Evolutionary conservation across 1,284 basidiomycete species (phyloP).

Genomic region (Exobasidium cylindrosporum): DNA sequence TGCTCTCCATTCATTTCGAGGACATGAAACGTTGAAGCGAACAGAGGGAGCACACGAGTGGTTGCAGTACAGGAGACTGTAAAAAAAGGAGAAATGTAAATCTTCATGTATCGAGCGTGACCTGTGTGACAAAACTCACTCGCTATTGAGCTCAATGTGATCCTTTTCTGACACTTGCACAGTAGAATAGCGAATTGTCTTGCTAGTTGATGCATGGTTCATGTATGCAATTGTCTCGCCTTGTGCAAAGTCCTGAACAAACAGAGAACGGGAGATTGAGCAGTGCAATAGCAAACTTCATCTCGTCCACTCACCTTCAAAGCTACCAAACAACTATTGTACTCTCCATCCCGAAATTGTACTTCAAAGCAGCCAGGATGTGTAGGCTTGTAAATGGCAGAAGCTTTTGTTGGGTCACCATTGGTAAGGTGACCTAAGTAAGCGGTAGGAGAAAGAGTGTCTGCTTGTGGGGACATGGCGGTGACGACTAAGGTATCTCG

Average conservation of each 20-base stretch:
- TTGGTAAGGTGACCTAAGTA: conserved; percentile 43
- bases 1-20: conserved; percentile 28
- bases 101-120: not conserved
- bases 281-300: not conserved
- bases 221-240: conserved; percentile 37
- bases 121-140: conserved; percentile 22
- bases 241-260: conserved; percentile 24
- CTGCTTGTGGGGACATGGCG: not conserved
- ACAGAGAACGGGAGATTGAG: not conserved
- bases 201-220: conserved; percentile 25
- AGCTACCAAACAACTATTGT: conserved; percentile 45
- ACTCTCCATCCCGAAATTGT: conserved; percentile 44
- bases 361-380: conserved; percentile 40
- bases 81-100: not conserved
- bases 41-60: conserved; percentile 49
- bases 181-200: conserved; percentile 35
- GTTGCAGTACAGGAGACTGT: conserved; percentile 49
- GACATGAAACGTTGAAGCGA: conserved; percentile 27
- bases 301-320: conserved; percentile 14
- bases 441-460: not conserved
- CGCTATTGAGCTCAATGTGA: conserved; percentile 49
- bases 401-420: conserved; percentile 32
- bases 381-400: conserved; percentile 32
- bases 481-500: too few relatives aligned
- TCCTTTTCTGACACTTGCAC: conserved; percentile 36